Conservation (phyloP, 768 basidiomycete species). For the Tremella yokohamensis region DNA sequence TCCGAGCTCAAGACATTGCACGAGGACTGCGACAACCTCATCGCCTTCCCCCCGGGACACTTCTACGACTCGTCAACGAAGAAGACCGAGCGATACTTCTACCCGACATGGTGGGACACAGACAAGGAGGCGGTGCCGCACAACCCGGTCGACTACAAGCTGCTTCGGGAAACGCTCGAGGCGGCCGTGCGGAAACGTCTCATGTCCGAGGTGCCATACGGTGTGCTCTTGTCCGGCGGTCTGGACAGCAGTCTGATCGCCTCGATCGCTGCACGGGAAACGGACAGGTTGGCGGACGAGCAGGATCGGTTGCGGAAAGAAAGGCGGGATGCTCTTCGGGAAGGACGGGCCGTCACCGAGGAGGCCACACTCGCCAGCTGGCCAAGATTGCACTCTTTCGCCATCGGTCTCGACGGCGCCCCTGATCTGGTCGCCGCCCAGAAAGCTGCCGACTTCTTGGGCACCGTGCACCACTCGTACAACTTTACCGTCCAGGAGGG, state of each 20-base stretch:
- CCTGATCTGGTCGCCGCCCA: constrained; percentile 91
- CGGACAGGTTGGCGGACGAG: constrained; percentile 78
- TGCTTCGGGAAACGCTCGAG: constrained; percentile 77
- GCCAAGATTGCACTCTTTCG: constrained; percentile 97
- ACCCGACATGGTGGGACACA: constrained; percentile 84
- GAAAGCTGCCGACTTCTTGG: constrained; percentile 87
- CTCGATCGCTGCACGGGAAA: constrained; percentile 88
- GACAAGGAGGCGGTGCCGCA: constrained; percentile 66
- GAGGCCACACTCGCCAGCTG: constrained; percentile 68
- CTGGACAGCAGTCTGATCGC: constrained; percentile 95
- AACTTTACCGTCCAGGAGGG: constrained; percentile 98
- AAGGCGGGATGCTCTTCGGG: constrained; percentile 35
- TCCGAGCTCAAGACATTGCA: constrained; percentile 90
- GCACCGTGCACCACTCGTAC: constrained; percentile 95
- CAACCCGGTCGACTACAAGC: constrained; percentile 61
- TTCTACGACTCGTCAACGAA: constrained; percentile 82
- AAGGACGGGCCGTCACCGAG: constrained; percentile 41
- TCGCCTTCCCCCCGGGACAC: constrained; percentile 95
- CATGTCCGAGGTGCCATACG: constrained; percentile 98
- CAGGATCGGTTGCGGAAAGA: constrained; percentile 69
- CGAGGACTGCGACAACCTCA: constrained; percentile 89
- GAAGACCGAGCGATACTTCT: constrained; percentile 76
- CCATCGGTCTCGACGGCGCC: constrained; percentile 88
- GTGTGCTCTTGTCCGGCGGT: constrained; percentile 91
- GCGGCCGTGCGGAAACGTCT: constrained; percentile 87